A percentile compares a stretch with the other conserved stretches of the same genome.
Conservation (phyloP, 2,329 filamentous ascomycete genomes). For the Fusarium sublunatum region DNA sequence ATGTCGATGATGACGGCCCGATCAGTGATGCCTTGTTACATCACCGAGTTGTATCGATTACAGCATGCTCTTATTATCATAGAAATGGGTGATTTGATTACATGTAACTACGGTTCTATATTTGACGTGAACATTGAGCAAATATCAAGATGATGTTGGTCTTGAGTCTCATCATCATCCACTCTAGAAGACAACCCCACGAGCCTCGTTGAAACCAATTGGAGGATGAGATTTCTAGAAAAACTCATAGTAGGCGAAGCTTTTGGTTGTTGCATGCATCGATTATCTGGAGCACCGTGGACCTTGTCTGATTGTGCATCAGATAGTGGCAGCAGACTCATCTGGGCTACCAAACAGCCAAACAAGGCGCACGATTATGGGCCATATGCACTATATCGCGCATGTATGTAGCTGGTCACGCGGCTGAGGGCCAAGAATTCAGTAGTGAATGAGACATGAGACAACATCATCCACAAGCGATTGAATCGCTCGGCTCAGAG, state of each 20-base stretch:
- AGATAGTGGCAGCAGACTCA: neutral
- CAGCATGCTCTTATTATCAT: neutral
- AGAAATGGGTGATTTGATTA: neutral
- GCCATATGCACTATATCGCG: conserved; percentile 22
- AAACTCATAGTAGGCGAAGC: too few relatives aligned
- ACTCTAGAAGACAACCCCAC: neutral
- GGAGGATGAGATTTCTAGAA: neutral
- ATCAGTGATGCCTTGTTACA: neutral
- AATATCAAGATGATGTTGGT: neutral
- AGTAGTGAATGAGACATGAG: conserved; percentile 1
- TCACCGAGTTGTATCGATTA: neutral
- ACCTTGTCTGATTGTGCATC: neutral
- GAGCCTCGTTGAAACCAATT: neutral
- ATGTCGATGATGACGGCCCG: neutral
- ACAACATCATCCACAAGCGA: neutral
- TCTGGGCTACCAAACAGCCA: neutral
- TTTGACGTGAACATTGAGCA: neutral
- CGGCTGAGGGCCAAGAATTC: neutral
- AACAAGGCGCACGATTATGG: conserved; percentile 11
- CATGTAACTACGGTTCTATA: neutral
- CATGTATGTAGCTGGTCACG: conserved; percentile 4
- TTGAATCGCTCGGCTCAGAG: conserved; percentile 8
- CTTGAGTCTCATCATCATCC: neutral
- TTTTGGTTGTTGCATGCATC: neutral
- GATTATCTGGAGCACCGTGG: neutral